phyloP scores from a whole-genome alignment of 2,329 filamentous ascomycete genomes.

The Trichoderma koningiopsis region DNA sequence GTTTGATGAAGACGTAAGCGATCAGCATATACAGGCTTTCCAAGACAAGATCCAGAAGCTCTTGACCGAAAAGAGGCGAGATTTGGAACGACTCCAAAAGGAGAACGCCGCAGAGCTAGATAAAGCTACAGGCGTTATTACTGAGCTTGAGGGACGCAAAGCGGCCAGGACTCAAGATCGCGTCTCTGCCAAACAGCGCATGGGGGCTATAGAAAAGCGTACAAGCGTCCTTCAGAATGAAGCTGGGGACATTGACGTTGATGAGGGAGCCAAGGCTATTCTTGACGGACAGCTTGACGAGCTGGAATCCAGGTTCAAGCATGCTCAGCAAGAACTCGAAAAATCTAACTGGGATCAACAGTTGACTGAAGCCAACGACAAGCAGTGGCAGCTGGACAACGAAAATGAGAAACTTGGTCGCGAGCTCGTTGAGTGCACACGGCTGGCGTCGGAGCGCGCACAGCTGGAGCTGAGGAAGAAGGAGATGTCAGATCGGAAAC shows the following conservation, averaged over 20 bases:
- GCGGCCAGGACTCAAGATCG: conserved; percentile 74
- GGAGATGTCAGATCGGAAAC: conserved; percentile 72
- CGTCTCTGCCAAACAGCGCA: conserved; percentile 70
- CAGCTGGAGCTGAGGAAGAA: conserved; percentile 82
- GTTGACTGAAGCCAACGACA: conserved; percentile 65
- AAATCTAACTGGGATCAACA: conserved; percentile 69
- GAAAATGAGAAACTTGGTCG: conserved; percentile 70
- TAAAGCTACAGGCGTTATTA: conserved; percentile 70
- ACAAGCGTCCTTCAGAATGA: conserved; percentile 66
- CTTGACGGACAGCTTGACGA: conserved; percentile 75
- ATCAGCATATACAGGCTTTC: conserved; percentile 74
- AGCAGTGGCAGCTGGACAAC: conserved; percentile 69
- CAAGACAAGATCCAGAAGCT: conserved; percentile 75
- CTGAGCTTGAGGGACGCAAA: conserved; percentile 72
- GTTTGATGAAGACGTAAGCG: conserved; percentile 76
- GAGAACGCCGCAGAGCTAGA: conserved; percentile 75
- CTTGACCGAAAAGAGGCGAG: conserved; percentile 74
- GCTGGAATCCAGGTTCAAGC: conserved; percentile 62
- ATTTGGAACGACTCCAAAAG: conserved; percentile 72
- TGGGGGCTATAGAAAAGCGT: conserved; percentile 72
- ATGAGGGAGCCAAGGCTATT: conserved; percentile 80
- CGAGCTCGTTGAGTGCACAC: conserved; percentile 84
- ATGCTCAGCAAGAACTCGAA: conserved; percentile 64
- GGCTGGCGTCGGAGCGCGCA: conserved; percentile 78
- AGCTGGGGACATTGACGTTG: conserved; percentile 72